Base-by-base conservation (phyloP, 2,329 filamentous ascomycete species). In the Tolypocladium sp. region DNA sequence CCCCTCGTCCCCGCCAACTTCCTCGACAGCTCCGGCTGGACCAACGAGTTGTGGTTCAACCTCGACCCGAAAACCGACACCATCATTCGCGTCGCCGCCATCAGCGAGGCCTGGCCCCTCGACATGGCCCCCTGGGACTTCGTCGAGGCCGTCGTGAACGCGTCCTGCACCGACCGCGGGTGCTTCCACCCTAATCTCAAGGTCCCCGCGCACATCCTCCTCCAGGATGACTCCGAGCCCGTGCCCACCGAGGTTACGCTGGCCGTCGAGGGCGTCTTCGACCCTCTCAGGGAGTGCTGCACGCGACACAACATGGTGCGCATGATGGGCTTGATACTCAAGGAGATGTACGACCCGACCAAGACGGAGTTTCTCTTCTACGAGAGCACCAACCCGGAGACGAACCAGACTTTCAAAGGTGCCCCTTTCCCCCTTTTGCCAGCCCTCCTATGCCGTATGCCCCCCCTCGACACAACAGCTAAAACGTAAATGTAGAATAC, bases 61-160 rank as follows among this genome's bases (percentile, higher is more conserved):
- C 22, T 33, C 46, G 20, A n/a, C 30, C 25, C 33, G 12, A 35
- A 35, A 17, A 37, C 22, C 56, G 30, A 25, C 35, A 35, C 33
- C 41, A 27, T 33, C 37, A 22, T 57, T 17, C 15, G 4, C 27
- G 3, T 54, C 40, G 33, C 38, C 30, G 27, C 46, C 57, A 40
- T 40, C 20, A 25, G 20, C 27, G 30, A 55, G 38, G n/a, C 46
- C 35, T 56, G 58, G 54, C 44, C 49, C 46, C 27, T 57, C n/a
- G 37, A 40, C 58, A 49, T 59, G 13, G 78, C 79, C 1, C 70
- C 73, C 2, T 82, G 79, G 79, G 79, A 82, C 58, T 82, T 81
- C 52, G 70, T 74, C 52, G 76, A 76, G 0, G 59, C 63, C 1
- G 57, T 60, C n/a, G 27, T 63, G 15, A 62, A 64, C 0, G 27